phyloP scores from a whole-genome alignment of 169 alveolate genomes.

The Cryptosporidium parvum region DNA sequence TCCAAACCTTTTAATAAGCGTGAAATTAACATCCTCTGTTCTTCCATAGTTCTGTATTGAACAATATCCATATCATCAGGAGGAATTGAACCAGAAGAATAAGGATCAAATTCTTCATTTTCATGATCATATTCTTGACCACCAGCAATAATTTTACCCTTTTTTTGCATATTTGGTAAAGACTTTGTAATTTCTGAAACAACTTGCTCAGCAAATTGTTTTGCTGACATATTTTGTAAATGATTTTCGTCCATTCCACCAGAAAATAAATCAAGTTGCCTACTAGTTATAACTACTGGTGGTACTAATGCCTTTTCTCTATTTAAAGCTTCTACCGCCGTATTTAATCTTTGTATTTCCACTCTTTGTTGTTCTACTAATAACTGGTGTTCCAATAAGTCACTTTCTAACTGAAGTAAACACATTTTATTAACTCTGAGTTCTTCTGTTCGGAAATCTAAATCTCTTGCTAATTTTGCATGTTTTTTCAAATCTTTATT shows the following conservation, averaged over 20 bases:
- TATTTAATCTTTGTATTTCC: conserved; percentile 63
- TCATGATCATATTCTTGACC: background rate
- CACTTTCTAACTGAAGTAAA: conserved; percentile 69
- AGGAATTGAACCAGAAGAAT: background rate
- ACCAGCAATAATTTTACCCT: background rate
- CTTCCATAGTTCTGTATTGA: conserved; percentile 73
- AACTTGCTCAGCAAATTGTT: conserved; percentile 64
- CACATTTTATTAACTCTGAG: conserved; percentile 70
- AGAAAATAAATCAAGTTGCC: conserved; percentile 24
- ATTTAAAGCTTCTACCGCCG: conserved; percentile 71
- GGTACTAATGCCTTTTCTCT: conserved; percentile 71
- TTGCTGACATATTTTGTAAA: conserved; percentile 14
- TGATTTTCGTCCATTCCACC: background rate
- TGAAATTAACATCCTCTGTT: conserved; percentile 63
- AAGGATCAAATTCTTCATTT: background rate
- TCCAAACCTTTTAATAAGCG: conserved; percentile 60
- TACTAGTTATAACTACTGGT: conserved; percentile 64
- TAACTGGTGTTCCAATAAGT: conserved; percentile 59
- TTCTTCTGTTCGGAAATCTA: conserved; percentile 64
- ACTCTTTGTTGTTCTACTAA: conserved; percentile 73
- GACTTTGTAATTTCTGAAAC: conserved; percentile 55
- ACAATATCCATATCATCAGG: conserved; percentile 42
- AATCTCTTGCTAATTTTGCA: conserved; percentile 55
- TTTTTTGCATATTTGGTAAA: conserved; percentile 22
- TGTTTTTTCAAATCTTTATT: conserved; percentile 40